Conservation (phyloP, 352 stramenopile genomes). For the Aphanomyces cochlioides region DNA sequence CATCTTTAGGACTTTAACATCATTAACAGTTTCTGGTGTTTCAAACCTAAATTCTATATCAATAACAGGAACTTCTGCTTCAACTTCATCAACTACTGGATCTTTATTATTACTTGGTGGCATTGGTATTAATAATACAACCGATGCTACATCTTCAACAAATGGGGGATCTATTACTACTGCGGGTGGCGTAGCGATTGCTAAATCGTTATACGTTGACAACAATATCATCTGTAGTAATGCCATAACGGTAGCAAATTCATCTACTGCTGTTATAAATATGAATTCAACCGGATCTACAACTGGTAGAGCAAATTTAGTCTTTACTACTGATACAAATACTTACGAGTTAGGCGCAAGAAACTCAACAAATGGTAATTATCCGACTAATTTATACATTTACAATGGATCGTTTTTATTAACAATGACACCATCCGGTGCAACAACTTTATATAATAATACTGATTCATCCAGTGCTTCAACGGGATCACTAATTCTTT, state of each 20-base stretch:
- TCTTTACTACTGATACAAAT: no score
- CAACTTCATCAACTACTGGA: neutral
- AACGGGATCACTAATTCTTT: neutral
- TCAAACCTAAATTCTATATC: neutral
- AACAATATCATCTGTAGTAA: no score
- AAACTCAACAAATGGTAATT: no score
- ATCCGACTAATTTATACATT: neutral
- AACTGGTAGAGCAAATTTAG: no score
- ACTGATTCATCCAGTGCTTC: neutral
- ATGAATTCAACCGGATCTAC: no score
- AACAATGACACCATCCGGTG: neutral
- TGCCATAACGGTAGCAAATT: no score
- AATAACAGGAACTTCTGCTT: neutral
- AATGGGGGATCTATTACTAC: no score
- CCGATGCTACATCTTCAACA: neutral
- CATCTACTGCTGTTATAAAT: no score
- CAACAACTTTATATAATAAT: neutral
- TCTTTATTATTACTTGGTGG: neutral
- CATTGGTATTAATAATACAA: neutral
- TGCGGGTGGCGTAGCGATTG: no score
- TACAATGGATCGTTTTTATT: conserved; percentile 1
- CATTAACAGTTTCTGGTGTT: neutral
- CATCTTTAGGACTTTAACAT: neutral
- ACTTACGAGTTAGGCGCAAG: no score
- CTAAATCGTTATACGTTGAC: no score